Evolutionary conservation across 306 rosid species (phyloP), one percentile per base, ranked within the genome.

Genomic region (Inga leiocalycina): DNA sequence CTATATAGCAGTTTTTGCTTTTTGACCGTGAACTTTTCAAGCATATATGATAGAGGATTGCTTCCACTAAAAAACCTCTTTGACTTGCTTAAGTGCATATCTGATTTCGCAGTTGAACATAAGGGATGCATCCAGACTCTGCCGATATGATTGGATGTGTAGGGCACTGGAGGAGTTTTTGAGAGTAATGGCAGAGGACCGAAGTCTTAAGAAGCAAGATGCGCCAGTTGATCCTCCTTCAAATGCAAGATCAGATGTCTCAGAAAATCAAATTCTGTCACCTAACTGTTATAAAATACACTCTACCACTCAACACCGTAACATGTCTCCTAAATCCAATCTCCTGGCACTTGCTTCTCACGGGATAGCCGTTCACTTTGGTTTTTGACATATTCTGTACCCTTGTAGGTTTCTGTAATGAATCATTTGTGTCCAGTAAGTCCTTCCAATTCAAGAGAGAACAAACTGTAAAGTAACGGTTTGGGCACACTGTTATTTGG

Each of bases 81-180:
- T 70, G 72, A 83, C 89, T 46, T 41, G 80, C 4, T 49, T 32
- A 44, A 34, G 46, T 59, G 61, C 79, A 44, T 80, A 64, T 59
- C 45, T 72, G 22, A 69, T 14, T 81, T 69, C 46, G 71, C 71
- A 94, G 98, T 83, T 94, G 62, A 88, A 74, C 83, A 83, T 87
- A 81, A 76, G 84, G 52, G 93, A 91, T 52, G 97, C 97, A 64
- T 92, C 88, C 76, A 84, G 86, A 76, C 93, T 90, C 39, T 79
- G 94, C 89, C 95, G 95, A 82, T 94, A 94, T 32, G 97, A 94
- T 22, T 92, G 98, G 98, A 94, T 94, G 98, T 84, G 93, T 11
- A 80, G 80, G 76, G 98, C 98, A 5, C 87, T 94, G 13, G 89
- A 92, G 66, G 87, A 48, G 81, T 92, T 94, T 85, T 22, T 89